Evolutionary conservation across 2,329 filamentous ascomycete species (phyloP).

Genomic region (Diaporthe citriasiana): DNA sequence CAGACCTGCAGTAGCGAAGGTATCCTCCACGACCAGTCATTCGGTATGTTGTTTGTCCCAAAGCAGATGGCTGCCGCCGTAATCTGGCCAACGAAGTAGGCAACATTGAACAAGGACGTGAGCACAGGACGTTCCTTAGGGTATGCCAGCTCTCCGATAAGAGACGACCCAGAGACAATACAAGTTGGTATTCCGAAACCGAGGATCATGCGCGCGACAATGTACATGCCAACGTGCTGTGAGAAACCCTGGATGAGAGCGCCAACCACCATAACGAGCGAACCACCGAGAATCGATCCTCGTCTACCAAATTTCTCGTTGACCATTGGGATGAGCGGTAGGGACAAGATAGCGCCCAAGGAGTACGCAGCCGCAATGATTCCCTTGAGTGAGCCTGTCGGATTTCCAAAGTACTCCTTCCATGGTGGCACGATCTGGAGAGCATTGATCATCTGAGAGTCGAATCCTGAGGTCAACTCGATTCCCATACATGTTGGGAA

Average conservation of each 20-base stretch:
- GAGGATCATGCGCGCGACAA: conserved; percentile 71
- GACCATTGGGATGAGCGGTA: conserved; percentile 69
- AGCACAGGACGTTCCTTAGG: conserved; percentile 72
- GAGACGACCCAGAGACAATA: conserved; percentile 69
- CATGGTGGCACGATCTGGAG: conserved; percentile 57
- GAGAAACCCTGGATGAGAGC: conserved; percentile 69
- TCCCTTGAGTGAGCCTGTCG: conserved; percentile 61
- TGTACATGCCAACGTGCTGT: conserved; percentile 68
- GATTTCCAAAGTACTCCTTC: conserved; percentile 61
- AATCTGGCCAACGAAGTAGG: conserved; percentile 69
- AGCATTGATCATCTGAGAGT: conserved; percentile 62
- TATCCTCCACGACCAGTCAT: conserved; percentile 54
- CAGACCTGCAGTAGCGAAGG: conserved; percentile 61
- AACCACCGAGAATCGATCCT: conserved; percentile 70
- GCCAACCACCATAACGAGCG: conserved; percentile 67
- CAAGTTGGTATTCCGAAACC: conserved; percentile 73
- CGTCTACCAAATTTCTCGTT: conserved; percentile 69
- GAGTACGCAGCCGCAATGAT: conserved; percentile 72
- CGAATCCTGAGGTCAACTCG: conserved; percentile 64
- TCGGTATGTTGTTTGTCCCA: conserved; percentile 56
- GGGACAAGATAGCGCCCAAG: conserved; percentile 69
- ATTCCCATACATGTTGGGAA: conserved; percentile 74
- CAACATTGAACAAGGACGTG: conserved; percentile 71
- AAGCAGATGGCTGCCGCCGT: conserved; percentile 64
- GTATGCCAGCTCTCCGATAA: conserved; percentile 72